These are phyloP conservation scores for Eutypella sp. DNA, from an alignment of 2,329 filamentous ascomycete species.

Conservation along the genomic window DNA sequence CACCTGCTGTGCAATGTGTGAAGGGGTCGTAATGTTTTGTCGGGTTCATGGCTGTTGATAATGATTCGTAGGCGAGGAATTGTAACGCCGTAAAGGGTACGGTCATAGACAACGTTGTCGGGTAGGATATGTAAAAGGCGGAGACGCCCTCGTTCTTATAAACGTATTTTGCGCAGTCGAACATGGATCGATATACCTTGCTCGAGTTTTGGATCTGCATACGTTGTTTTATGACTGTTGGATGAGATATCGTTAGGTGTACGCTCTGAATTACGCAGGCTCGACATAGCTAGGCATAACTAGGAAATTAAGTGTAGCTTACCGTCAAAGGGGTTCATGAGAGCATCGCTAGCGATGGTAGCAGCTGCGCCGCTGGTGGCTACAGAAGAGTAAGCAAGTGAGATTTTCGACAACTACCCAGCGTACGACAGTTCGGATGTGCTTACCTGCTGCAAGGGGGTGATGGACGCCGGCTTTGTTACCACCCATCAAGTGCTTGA, in stretches of 20 bases:
- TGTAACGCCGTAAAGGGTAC: constrained; percentile 96
- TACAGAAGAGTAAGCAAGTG: constrained; percentile 30
- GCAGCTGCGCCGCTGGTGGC: constrained; percentile 90
- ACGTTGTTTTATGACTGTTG: constrained; percentile 91
- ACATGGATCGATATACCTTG: constrained; percentile 76
- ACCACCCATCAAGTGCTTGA: constrained; percentile 93
- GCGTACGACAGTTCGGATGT: neutral
- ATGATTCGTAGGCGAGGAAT: constrained; percentile 95
- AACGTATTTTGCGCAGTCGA: constrained; percentile 81
- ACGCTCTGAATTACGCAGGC: no score
- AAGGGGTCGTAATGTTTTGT: constrained; percentile 81
- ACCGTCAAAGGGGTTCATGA: constrained; percentile 99
- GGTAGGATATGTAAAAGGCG: constrained; percentile 98
- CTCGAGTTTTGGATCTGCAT: constrained; percentile 98
- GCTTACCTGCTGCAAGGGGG: constrained; percentile 81
- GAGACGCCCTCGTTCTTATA: constrained; percentile 82
- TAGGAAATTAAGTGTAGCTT: constrained; percentile 19
- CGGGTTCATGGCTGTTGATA: constrained; percentile 91
- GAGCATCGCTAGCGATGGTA: constrained; percentile 93
- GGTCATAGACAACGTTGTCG: constrained; percentile 96
- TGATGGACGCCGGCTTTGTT: constrained; percentile 86
- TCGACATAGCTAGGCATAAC: no score
- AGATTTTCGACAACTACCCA: constrained; percentile 2
- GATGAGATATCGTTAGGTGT: no score
- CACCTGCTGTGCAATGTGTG: constrained; percentile 90